Evolutionary conservation across 2,329 filamentous ascomycete genomes (phyloP).

Genomic region (Setomelanomma holmii): DNA sequence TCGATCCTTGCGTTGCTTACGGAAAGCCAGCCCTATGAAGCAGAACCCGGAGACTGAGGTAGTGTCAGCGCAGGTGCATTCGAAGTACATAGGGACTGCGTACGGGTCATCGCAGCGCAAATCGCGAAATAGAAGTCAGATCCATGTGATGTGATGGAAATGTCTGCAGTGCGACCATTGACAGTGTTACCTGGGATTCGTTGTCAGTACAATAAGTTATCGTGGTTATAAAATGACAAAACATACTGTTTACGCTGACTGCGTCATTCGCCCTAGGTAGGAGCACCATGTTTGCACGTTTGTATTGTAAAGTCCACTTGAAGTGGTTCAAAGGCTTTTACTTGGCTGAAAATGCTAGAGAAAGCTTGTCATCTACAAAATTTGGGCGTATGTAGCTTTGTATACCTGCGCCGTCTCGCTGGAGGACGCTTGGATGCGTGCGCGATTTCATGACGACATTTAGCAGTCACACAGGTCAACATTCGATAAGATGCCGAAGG

Average conservation of each 20-base stretch:
- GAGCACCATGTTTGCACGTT: slow-evolving; percentile 9
- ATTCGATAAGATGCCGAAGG: not conserved
- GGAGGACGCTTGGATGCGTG: too few relatives aligned
- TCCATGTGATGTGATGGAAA: slow-evolving; percentile 65
- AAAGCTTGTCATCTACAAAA: not conserved
- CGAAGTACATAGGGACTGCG: not conserved
- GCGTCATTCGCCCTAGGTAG: slow-evolving; percentile 26
- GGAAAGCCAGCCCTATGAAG: slow-evolving; percentile 61
- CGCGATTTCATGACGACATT: slow-evolving; percentile 8
- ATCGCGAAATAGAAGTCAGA: slow-evolving; percentile 71
- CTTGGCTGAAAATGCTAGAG: not conserved
- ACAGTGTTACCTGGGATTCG: slow-evolving; percentile 48
- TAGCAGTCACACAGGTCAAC: not conserved
- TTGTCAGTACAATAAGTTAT: not conserved
- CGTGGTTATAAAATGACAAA: not conserved
- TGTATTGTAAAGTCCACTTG: not conserved
- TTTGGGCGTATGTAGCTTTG: not conserved
- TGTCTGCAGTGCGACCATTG: slow-evolving; percentile 57
- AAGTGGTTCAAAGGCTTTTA: slow-evolving; percentile 1
- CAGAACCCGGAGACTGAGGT: slow-evolving; percentile 54
- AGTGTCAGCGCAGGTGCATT: not conserved
- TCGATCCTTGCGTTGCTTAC: slow-evolving; percentile 63
- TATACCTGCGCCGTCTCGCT: not conserved
- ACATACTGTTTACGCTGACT: slow-evolving; percentile 24
- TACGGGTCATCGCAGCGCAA: slow-evolving; percentile 63